Conservation (phyloP, 208 protist genomes). For the Crithidia sp. region DNA sequence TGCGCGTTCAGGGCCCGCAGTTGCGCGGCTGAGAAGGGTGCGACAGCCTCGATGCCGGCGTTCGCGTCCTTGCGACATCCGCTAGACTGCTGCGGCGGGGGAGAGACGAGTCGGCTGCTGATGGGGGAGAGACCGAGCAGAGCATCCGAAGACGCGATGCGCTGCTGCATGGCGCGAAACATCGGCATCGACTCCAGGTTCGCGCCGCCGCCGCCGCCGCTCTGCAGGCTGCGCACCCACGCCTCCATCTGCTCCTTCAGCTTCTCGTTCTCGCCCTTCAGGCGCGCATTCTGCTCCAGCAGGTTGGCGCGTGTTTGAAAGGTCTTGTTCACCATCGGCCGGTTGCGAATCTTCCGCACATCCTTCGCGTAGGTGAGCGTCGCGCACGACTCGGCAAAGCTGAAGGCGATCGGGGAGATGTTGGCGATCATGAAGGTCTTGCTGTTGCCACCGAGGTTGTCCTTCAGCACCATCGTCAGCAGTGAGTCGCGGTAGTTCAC, state of each 20-base stretch:
- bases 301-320: conserved; percentile 87
- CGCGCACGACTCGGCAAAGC: conserved; percentile 73
- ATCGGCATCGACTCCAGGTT: conserved; percentile 7
- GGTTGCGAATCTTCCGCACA: conserved; percentile 83
- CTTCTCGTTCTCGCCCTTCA: conserved; percentile 70
- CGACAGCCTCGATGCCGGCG: too few species aligned
- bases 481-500: conserved; percentile 93
- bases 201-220: neutral
- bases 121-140: neutral
- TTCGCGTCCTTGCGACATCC: neutral
- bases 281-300: conserved; percentile 67
- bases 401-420: conserved; percentile 79
- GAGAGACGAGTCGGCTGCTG: neutral
- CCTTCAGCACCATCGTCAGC: conserved; percentile 92
- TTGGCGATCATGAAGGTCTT: conserved; percentile 94
- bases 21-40: conserved; percentile 8
- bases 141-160: neutral
- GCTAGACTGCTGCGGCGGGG: neutral
- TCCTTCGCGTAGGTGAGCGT: conserved; percentile 74
- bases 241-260: conserved; percentile 70
- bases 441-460: conserved; percentile 90
- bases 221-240: conserved; percentile 33
- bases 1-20: conserved; percentile 7
- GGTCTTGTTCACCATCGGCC: conserved; percentile 91
- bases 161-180: conserved; percentile 5